Conservation (phyloP, 2,329 filamentous ascomycete species). For the Aspergillus tubingensis region DNA sequence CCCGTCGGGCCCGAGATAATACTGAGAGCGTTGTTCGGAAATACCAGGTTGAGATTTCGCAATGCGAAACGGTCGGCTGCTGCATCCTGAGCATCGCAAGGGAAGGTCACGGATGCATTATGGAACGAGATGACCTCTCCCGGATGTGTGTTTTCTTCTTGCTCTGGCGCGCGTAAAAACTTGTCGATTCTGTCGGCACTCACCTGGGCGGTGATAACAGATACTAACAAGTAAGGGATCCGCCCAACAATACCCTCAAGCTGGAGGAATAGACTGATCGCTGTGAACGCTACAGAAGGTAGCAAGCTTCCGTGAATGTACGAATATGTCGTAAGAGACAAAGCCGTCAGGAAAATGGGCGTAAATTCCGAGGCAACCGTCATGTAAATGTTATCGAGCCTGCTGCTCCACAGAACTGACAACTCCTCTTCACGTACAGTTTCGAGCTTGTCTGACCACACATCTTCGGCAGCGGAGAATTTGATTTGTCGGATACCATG, state of each 20-base stretch:
- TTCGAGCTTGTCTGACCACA: constrained; percentile 72
- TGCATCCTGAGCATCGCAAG: constrained; percentile 55
- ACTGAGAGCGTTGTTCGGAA: constrained; percentile 68
- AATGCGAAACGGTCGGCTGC: constrained; percentile 57
- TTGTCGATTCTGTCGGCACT: constrained; percentile 68
- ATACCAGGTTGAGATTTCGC: constrained; percentile 63
- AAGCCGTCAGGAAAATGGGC: constrained; percentile 69
- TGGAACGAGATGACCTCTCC: constrained; percentile 65
- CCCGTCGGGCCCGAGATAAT: constrained; percentile 77
- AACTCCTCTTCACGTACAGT: constrained; percentile 67
- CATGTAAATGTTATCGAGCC: constrained; percentile 62
- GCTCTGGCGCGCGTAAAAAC: constrained; percentile 67
- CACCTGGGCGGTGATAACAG: constrained; percentile 68
- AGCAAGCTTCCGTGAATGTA: constrained; percentile 60
- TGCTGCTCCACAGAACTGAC: constrained; percentile 64
- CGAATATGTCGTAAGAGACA: constrained; percentile 68
- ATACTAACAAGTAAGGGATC: constrained; percentile 69
- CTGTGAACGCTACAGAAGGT: constrained; percentile 76
- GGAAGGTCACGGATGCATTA: constrained; percentile 71
- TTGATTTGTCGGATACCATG: constrained; percentile 82
- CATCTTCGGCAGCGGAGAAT: constrained; percentile 71
- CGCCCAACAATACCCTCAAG: constrained; percentile 68
- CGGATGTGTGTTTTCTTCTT: constrained; percentile 53
- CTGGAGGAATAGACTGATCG: constrained; percentile 69
- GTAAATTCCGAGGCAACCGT: constrained; percentile 70